Evolutionary conservation across 495 filamentous ascomycete species (phyloP).

Genomic region (Penicillium cataractarum): DNA sequence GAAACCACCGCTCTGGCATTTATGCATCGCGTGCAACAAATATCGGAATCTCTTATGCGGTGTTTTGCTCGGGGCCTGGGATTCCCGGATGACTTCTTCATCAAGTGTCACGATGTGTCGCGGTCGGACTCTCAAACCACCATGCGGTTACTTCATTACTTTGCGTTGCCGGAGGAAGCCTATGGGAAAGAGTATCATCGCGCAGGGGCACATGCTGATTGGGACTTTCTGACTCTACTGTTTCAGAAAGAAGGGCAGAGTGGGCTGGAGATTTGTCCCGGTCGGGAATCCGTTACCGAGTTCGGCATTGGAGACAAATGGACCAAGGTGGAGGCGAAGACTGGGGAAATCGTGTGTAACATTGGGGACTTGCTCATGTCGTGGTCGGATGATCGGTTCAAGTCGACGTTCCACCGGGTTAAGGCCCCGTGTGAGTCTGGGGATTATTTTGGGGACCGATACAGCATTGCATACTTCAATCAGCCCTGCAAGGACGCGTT

Average conservation of each 20-base stretch:
- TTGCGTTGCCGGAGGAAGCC: conserved; percentile 44
- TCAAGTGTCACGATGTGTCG: conserved; percentile 54
- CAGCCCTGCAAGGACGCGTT: conserved; percentile 62
- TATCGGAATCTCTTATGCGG: conserved; percentile 60
- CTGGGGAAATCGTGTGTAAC: conserved; percentile 66
- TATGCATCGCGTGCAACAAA: conserved; percentile 55
- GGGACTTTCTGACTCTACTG: conserved; percentile 65
- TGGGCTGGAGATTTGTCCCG: conserved; percentile 69
- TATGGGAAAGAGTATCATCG: conserved; percentile 56
- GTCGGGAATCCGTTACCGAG: conserved; percentile 61
- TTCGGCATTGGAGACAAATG: conserved; percentile 63
- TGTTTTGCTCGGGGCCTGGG: conserved; percentile 63
- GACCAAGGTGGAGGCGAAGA: conserved; percentile 61
- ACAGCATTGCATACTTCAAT: conserved; percentile 70
- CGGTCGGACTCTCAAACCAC: conserved; percentile 56
- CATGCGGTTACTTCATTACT: conserved; percentile 63
- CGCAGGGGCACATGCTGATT: conserved; percentile 68
- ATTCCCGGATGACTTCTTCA: conserved; percentile 60
- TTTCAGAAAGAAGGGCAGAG: conserved; percentile 65
- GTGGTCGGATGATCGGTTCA: conserved; percentile 72
- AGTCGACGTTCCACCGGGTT: conserved; percentile 65
- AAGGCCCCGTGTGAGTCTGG: conserved; percentile 56
- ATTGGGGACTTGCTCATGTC: conserved; percentile 71
- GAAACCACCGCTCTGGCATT: conserved; percentile 46
- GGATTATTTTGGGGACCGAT: conserved; percentile 61